phyloP scores from a whole-genome alignment of 2,329 filamentous ascomycete genomes.

The Tolypocladium capitatum region DNA sequence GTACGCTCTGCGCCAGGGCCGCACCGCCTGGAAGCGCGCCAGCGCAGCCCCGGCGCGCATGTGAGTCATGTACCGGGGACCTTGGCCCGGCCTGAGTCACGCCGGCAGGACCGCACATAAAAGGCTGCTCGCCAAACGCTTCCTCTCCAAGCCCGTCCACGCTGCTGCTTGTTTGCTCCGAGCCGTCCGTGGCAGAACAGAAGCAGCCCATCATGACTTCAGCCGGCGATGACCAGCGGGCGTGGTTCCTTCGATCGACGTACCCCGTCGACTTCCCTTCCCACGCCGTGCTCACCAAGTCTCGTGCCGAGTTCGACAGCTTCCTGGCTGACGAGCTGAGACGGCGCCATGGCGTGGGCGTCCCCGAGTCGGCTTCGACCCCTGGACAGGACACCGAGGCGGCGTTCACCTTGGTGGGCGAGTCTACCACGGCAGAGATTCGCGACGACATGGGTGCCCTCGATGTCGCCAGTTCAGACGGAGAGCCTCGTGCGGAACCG shows the following conservation, averaged over 20 bases:
- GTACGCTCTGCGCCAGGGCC: not conserved
- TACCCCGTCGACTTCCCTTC: slow-evolving; percentile 25
- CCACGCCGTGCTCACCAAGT: slow-evolving; percentile 19
- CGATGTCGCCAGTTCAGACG: not conserved
- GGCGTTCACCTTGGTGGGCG: slow-evolving; percentile 13
- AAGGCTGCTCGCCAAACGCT: not conserved
- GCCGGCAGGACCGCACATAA: not conserved
- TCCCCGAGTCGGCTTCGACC: not conserved
- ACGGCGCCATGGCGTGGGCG: slow-evolving; percentile 2
- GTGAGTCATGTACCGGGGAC: not conserved
- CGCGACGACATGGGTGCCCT: slow-evolving; percentile 3
- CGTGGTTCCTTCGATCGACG: slow-evolving; percentile 26
- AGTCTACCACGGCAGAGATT: slow-evolving; percentile 13
- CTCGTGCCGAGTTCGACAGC: slow-evolving; percentile 18
- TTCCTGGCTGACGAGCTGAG: slow-evolving; percentile 16
- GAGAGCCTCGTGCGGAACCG: not conserved
- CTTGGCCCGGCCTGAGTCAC: not conserved
- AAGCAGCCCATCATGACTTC: not conserved
- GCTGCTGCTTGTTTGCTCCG: not conserved
- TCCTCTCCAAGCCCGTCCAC: not conserved
- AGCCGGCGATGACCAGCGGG: slow-evolving; percentile 8
- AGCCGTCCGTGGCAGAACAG: too few relatives aligned
- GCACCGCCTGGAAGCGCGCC: not conserved
- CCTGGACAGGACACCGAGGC: slow-evolving; percentile 7
- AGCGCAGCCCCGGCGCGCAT: not conserved